Base-by-base conservation (phyloP, 805 yeast genomes). In the Starmerella roubikii region DNA sequence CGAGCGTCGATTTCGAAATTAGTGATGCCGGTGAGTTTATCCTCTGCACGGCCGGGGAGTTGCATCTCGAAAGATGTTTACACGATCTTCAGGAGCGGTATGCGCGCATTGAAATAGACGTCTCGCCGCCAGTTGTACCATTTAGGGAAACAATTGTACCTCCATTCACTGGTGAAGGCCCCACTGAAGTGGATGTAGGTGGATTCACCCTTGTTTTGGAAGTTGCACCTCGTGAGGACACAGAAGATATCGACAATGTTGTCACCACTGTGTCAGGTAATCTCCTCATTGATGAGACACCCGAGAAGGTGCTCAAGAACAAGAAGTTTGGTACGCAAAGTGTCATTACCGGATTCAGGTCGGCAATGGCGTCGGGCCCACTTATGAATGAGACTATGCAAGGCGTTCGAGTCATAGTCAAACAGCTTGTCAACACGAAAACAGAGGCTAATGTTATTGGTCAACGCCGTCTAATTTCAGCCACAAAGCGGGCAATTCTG, bases 11-110 rank as follows among this genome's bases (percentile, higher is more conserved):
- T 50, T 78, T 86, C 40, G 79, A 72, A 52, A 66, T 84, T 31
- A 86, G 82, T 51, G 94, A 83, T 42, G 74, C 77, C 8, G 99
- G 99, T 41, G 99, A 91, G 59, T 81, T 82, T 49, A 85, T 91
- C 47, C 65, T 91, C 50, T 83, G 93, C 32, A 86, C 94, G 9
- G 95, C 98, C 9, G 99, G 99, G 35, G 98, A 91, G 59, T 66
- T 91, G 46, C 99, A 91, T 64, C 65, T 91, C 30, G 99, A 91
- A 54, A 71, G 98, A 54, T 91, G 98, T 59, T 58, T 91, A 48
- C 85, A 84, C 53, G 99, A 91, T 60, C 62, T 91, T 53, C 74
- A 71, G 39, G 39, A 42, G n/a, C 67, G 97, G 49, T 91, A 85
- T 68, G 96, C 97, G 0, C 85, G 86, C 11, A 73, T 85, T 49